Percentiles rank a stretch among this genome's conserved stretches.
These are phyloP conservation scores for Coffea humblotiana DNA, from an alignment of 305 asterid species.

Conservation along the genomic window DNA sequence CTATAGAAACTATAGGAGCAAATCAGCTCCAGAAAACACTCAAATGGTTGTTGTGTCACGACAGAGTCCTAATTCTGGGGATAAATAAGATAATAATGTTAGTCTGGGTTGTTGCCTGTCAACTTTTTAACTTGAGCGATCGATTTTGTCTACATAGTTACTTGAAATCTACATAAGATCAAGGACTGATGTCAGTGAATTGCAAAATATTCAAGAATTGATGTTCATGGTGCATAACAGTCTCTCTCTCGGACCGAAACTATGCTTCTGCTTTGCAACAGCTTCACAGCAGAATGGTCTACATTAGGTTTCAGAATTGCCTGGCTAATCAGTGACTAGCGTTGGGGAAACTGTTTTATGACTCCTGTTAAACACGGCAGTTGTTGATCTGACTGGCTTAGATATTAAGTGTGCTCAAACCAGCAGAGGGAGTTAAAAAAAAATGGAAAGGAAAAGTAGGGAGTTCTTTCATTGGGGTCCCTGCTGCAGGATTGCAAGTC, in stretches of 20 bases:
- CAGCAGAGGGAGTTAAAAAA: too few species aligned
- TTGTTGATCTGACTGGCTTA: not conserved
- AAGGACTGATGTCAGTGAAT: not conserved
- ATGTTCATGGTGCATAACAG: not conserved
- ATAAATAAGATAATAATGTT: conserved; percentile 3
- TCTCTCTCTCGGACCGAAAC: not conserved
- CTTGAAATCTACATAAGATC: not conserved
- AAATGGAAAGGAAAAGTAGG: too few species aligned
- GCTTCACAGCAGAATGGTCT: not conserved
- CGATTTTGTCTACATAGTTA: not conserved
- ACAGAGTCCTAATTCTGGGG: not conserved
- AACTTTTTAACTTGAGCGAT: too few species aligned
- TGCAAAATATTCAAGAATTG: not conserved
- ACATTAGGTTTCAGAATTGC: too few species aligned
- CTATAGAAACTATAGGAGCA: not conserved
- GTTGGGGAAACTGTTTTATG: too few species aligned
- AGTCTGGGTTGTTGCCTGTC: not conserved
- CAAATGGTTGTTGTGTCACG: not conserved
- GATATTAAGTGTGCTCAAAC: not conserved
- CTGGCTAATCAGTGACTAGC: not conserved
- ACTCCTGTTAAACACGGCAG: not conserved
- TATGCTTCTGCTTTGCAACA: not conserved
- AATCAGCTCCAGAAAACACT: not conserved
- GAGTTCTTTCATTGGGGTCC: not conserved
- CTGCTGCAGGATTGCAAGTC: too few species aligned